Conservation (phyloP, 768 basidiomycete genomes). For the Psilocybe cyanescens region DNA sequence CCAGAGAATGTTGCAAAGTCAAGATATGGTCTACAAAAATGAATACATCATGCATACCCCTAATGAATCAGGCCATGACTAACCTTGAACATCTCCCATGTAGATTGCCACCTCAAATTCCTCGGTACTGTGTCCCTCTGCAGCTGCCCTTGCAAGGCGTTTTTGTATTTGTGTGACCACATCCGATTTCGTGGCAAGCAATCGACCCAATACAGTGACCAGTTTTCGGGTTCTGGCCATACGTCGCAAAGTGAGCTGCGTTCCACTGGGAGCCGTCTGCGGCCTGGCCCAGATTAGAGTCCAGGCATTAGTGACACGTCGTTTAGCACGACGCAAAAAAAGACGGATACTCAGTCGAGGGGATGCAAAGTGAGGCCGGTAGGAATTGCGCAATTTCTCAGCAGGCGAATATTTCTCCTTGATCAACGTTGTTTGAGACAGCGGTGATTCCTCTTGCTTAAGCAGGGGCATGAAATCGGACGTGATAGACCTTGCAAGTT, state of each 20-base stretch:
- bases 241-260: conserved; percentile 61
- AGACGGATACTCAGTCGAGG: conserved; percentile 38
- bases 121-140: conserved; percentile 42
- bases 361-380: conserved; percentile 35
- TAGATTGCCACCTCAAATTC: conserved; percentile 81
- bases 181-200: conserved; percentile 82
- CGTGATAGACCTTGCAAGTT: conserved; percentile 1
- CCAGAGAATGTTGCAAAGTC: conserved; percentile 81
- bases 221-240: conserved; percentile 82
- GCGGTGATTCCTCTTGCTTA: background rate
- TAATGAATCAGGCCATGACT: conserved; percentile 7
- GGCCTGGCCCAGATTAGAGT: conserved; percentile 16
- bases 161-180: conserved; percentile 83
- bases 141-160: conserved; percentile 52
- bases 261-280: conserved; percentile 31
- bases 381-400: conserved; percentile 25
- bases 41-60: conserved; percentile 9
- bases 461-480: background rate
- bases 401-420: conserved; percentile 24
- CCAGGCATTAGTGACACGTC: conserved; percentile 32
- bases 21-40: conserved; percentile 80
- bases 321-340: conserved; percentile 38
- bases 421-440: background rate
- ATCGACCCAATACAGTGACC: conserved; percentile 75
- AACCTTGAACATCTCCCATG: conserved; percentile 92